Evolutionary conservation across 2,329 filamentous ascomycete species (phyloP), one percentile per base, ranked within the genome.

Genomic region (Metarhizium brunneum): DNA sequence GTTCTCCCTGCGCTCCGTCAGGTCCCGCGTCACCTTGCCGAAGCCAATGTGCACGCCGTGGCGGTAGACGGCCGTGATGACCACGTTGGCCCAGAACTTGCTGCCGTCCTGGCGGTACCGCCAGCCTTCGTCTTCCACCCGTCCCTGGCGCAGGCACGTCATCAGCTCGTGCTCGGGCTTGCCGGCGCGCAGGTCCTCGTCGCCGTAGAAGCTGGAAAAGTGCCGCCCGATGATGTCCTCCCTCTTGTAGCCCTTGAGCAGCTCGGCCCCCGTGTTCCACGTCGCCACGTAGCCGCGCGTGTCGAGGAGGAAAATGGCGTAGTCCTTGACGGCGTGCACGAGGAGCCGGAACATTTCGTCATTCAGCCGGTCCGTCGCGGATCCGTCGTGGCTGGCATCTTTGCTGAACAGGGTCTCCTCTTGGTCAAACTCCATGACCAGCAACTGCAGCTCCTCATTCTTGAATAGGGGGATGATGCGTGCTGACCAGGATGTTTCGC

Each of bases 301-400:
- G 53, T 83, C 80, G 32, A 84, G 72, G 69, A 84, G 78, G 62
- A 84, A 86, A 58, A 85, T 85, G 56, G 81, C 81, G 61, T 83
- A 84, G 58, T 84, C 80, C 65, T 79, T 82, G 61, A 84, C 79
- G 0, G 77, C 80, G 59, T 85, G 78, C 40, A 85, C 73, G 36
- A 87, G 70, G 43, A 84, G 79, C n/a, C 79, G 79, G 63, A 84
- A 84, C 4, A 76, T 76, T 60, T 82, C 78, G 61, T 76, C 77
- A 53, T 71, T 66, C 62, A 78, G 76, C 54, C 68, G 62, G 38
- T 62, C 64, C 36, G 58, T 63, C 45, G 61, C 55, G n/a, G 58
- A 59, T 8, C 62, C 36, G 7, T 65, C 65, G 50, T 59, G 58
- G 20, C 63, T 56, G 8, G 47, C 11, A 0, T 57, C 51, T 2